Percentiles rank a stretch among this genome's conserved stretches.
Conservation (phyloP, 2,329 filamentous ascomycete genomes). For the Anisogramma anomala region DNA sequence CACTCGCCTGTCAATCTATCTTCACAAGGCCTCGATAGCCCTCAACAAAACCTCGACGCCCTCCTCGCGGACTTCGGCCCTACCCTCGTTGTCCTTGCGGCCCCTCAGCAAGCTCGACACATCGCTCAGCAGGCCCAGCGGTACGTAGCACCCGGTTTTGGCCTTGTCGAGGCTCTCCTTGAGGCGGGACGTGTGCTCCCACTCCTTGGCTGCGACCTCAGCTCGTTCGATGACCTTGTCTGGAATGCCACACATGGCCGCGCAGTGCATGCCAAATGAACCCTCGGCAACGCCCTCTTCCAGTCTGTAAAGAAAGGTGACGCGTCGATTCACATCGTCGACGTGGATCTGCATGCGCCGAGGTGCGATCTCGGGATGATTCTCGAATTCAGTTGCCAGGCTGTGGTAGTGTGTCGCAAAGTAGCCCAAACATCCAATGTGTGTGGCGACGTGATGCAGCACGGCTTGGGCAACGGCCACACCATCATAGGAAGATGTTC, state of each 20-base stretch:
- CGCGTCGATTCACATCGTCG: slow-evolving; percentile 67
- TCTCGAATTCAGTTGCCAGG: slow-evolving; percentile 78
- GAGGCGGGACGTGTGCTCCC: slow-evolving; percentile 88
- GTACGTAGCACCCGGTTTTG: slow-evolving; percentile 68
- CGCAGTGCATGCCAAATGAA: slow-evolving; percentile 98
- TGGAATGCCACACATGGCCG: slow-evolving; percentile 93
- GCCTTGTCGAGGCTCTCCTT: slow-evolving; percentile 80
- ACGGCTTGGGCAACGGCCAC: slow-evolving; percentile 95
- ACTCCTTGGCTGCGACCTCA: slow-evolving; percentile 77
- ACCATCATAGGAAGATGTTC: slow-evolving; percentile 90
- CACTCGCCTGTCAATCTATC: not conserved
- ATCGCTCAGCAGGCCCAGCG: slow-evolving; percentile 79
- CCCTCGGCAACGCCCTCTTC: slow-evolving; percentile 91
- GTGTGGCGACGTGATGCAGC: slow-evolving; percentile 86
- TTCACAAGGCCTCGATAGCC: slow-evolving; percentile 47
- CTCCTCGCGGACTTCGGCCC: slow-evolving; percentile 32
- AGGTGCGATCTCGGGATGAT: slow-evolving; percentile 75
- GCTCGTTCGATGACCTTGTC: slow-evolving; percentile 71
- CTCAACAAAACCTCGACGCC: slow-evolving; percentile 48
- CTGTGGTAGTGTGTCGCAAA: slow-evolving; percentile 98
- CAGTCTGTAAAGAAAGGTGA: slow-evolving; percentile 94
- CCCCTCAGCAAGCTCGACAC: slow-evolving; percentile 64
- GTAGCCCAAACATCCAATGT: slow-evolving; percentile 89
- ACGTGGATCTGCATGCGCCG: slow-evolving; percentile 93
- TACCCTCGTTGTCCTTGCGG: slow-evolving; percentile 24